These are phyloP conservation scores for Ceratocystis harringtonii DNA, from an alignment of 2,329 filamentous ascomycete genomes.

Conservation along the genomic window DNA sequence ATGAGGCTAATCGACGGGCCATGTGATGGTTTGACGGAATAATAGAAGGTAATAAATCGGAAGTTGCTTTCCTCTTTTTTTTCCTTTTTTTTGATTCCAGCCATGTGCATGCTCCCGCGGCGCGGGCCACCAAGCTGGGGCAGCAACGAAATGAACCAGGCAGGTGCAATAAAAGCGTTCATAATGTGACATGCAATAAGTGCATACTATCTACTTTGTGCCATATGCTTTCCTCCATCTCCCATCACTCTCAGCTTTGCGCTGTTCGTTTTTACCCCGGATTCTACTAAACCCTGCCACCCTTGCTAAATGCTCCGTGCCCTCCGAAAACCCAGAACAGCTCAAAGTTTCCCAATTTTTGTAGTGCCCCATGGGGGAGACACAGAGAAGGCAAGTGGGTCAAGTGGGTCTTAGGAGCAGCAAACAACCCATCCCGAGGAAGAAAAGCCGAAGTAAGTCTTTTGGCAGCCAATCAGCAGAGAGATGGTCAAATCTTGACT, in stretches of 20 bases:
- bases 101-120: background rate
- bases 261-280: background rate
- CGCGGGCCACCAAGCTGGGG: background rate
- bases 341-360: background rate
- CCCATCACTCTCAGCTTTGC: background rate
- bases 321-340: background rate
- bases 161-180: background rate
- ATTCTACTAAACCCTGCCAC: slow-evolving; percentile 1
- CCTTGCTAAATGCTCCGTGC: slow-evolving; percentile 3
- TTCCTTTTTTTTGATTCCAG: background rate
- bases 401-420: background rate
- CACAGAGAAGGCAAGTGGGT: background rate
- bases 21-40: background rate
- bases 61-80: background rate
- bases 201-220: background rate
- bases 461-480: background rate
- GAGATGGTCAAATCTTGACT: background rate
- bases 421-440: background rate
- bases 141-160: background rate
- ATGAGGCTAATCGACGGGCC: background rate
- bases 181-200: background rate
- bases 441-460: background rate
- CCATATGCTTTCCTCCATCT: background rate
- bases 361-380: slow-evolving; percentile 1
- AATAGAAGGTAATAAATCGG: background rate